Percentiles rank a stretch among this genome's conserved stretches.
These are phyloP conservation scores for Stachybotrys chlorohalonatus DNA, from an alignment of 2,329 filamentous ascomycete species.

Conservation along the genomic window DNA sequence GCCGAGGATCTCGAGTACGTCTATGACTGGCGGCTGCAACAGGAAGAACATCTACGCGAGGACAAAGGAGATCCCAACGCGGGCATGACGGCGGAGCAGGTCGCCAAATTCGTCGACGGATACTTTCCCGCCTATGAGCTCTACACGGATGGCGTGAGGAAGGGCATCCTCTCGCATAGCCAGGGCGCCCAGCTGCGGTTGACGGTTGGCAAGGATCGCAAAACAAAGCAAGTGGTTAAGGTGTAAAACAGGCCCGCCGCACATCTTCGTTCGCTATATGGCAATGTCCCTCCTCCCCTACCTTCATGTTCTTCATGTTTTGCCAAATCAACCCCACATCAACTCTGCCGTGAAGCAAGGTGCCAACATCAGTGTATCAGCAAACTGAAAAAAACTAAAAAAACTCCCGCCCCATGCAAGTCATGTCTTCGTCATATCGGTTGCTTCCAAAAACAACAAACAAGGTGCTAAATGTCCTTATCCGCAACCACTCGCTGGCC, in stretches of 20 bases:
- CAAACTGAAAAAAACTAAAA: neutral
- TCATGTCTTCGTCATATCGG: neutral
- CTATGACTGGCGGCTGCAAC: conserved; percentile 75
- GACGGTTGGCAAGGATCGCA: conserved; percentile 51
- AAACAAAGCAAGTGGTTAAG: conserved; percentile 45
- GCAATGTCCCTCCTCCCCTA: too few relatives aligned
- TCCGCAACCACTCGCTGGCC: conserved; percentile 47
- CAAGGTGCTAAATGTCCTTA: conserved; percentile 10
- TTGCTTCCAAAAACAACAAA: neutral
- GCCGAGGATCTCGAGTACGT: conserved; percentile 66
- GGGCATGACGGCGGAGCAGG: conserved; percentile 77
- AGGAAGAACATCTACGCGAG: conserved; percentile 62
- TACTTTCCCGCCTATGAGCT: conserved; percentile 68
- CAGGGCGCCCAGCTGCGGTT: conserved; percentile 50
- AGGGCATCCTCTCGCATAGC: conserved; percentile 43
- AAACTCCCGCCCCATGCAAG: neutral
- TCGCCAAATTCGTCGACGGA: conserved; percentile 61
- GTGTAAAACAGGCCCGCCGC: conserved; percentile 20
- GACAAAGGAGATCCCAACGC: conserved; percentile 45
- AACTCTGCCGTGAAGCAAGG: neutral
- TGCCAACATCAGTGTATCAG: neutral
- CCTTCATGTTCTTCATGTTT: too few relatives aligned
- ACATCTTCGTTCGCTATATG: neutral
- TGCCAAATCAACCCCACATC: too few relatives aligned
- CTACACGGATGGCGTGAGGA: conserved; percentile 49